phyloP scores from a whole-genome alignment of 352 stramenopile genomes.

The Globisporangium recalcitrans region DNA sequence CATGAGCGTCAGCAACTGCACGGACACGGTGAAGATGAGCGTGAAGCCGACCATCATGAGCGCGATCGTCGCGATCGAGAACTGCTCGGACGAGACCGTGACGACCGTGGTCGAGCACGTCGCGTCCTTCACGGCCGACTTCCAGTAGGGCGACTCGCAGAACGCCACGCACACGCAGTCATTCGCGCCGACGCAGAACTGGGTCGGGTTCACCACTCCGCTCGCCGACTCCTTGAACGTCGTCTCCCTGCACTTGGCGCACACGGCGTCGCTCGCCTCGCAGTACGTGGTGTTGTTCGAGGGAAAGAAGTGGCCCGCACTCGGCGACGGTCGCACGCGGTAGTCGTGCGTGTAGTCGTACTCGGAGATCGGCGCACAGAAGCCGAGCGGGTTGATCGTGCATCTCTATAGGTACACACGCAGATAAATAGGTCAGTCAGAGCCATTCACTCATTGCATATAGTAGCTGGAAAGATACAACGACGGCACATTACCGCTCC shows the following conservation, averaged over 20 bases:
- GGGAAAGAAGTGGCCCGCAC: slow-evolving; percentile 46
- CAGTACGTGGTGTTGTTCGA: slow-evolving; percentile 61
- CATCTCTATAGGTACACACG: slow-evolving; percentile 24
- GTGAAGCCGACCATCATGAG: slow-evolving; percentile 29
- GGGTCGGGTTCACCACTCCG: slow-evolving; percentile 20
- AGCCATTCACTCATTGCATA: no score
- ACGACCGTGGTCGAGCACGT: slow-evolving; percentile 29
- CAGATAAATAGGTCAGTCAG: neutral
- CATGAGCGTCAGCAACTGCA: slow-evolving; percentile 28
- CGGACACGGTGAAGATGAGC: slow-evolving; percentile 20
- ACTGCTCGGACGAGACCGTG: slow-evolving; percentile 5
- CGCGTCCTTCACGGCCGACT: slow-evolving; percentile 28
- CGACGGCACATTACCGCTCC: slow-evolving; percentile 8
- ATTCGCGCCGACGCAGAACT: slow-evolving; percentile 27
- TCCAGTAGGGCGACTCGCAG: slow-evolving; percentile 37
- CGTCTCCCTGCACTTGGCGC: slow-evolving; percentile 19
- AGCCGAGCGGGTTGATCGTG: slow-evolving; percentile 49
- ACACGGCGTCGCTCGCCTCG: slow-evolving; percentile 29
- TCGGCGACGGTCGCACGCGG: slow-evolving; percentile 23
- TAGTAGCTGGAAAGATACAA: no score
- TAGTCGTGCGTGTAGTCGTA: slow-evolving; percentile 43
- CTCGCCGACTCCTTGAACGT: slow-evolving; percentile 27
- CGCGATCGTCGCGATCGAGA: slow-evolving; percentile 23
- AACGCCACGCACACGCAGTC: slow-evolving; percentile 38
- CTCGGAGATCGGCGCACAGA: slow-evolving; percentile 39